Base-by-base conservation (phyloP, 2,329 filamentous ascomycete species). In the Colletotrichum coccodes region DNA sequence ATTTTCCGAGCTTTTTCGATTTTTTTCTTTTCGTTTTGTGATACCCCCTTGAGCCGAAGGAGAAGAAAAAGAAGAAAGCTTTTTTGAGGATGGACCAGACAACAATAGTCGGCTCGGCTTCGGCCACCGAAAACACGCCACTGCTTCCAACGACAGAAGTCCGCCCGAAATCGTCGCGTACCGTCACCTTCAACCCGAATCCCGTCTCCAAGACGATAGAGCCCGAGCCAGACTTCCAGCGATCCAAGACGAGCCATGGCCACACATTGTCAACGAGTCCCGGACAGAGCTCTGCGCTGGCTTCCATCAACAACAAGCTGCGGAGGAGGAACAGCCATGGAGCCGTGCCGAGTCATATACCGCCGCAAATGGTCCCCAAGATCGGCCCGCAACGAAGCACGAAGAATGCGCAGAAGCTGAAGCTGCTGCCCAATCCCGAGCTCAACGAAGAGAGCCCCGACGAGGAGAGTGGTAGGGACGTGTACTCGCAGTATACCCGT, bases 401-500 rank as follows among this genome's bases (percentile, higher is more conserved):
- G 28, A 97, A 97, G 80, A 98, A 93, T 72, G 94, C 94, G 2
- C 94, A 98, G 83, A 99, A 99, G 83, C 87, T 99, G 70, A 99
- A 99, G 83, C 87, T 99, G n/a, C 84, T 99, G 18, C 96, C 96
- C 1, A 96, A 96, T 76, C 94, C 95, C 0, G 93, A 97, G 68
- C 87, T 94, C 50, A 93, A 89, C 40, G 92, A 93, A 30, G 93
- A 95, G 49, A 90, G 86, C 73, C 85, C 72, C 7, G 95, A 98
- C 71, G 95, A 97, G 76, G 95, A 98, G 80, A 96, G 94, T 75
- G 94, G 95, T 11, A 87, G 95, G 72, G 96, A 99, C 78, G 96
- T 99, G 36, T 99, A 99, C 82, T 95, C 95, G 30, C 96, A 99
- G 79, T 98, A 98, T 79, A 97, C 95, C 9, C 89, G 96, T 50